Evolutionary conservation across 345 rosid species (phyloP).

Genomic region (Acer saccharum): DNA sequence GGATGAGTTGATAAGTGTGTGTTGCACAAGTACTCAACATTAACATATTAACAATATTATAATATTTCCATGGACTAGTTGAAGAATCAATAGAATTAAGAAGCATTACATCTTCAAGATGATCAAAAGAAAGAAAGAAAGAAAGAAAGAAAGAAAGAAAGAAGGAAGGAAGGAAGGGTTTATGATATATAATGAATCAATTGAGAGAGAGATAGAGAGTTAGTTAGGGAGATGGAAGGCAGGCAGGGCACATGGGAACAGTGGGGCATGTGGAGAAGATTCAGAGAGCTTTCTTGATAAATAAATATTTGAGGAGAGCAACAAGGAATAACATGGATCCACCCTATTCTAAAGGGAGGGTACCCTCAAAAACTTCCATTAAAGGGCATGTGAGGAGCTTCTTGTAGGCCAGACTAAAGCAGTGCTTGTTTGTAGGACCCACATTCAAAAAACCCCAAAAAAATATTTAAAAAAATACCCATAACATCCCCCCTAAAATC

Average conservation of each 20-base stretch:
- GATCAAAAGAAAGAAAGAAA: conserved; percentile 4
- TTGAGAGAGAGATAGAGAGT: conserved; percentile 2
- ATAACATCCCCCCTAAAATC: neutral
- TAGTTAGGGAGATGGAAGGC: conserved; percentile 23
- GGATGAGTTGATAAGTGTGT: conserved; percentile 7
- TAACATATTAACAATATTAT: conserved; percentile 10
- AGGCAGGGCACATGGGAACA: conserved; percentile 81
- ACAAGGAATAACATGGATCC: conserved; percentile 57
- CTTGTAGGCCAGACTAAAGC: conserved; percentile 54
- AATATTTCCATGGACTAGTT: neutral
- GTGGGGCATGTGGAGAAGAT: conserved; percentile 78
- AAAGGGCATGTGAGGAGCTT: conserved; percentile 70
- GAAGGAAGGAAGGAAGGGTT: neutral
- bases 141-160: conserved; percentile 5
- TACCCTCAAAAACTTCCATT: conserved; percentile 38
- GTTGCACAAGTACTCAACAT: conserved; percentile 3
- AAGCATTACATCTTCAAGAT: conserved; percentile 4
- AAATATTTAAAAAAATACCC: conserved; percentile 1
- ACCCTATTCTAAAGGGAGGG: conserved; percentile 40
- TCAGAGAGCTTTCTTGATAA: conserved; percentile 46
- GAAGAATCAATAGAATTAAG: neutral
- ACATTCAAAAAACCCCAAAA: conserved; percentile 18
- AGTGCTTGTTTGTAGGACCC: conserved; percentile 45
- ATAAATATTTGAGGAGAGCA: conserved; percentile 34
- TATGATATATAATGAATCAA: neutral